Conservation (phyloP, 495 filamentous ascomycete species). For the Talaromyces borbonicus region DNA sequence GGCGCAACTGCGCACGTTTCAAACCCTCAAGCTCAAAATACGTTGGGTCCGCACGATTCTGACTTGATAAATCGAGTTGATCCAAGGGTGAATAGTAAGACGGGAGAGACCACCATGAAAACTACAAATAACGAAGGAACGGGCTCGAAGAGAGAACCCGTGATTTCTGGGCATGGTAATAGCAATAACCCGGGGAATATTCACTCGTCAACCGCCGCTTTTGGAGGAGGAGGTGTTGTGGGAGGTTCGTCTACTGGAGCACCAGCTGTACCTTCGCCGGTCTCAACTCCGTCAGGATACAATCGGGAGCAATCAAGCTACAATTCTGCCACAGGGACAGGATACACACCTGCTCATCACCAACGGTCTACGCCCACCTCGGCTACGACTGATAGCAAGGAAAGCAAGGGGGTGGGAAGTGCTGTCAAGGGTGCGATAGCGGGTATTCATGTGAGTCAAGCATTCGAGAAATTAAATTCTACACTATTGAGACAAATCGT, state of each 20-base stretch:
- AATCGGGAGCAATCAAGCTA: conserved; percentile 14
- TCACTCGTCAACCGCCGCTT: background rate
- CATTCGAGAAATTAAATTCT: too few species aligned
- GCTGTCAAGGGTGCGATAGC: conserved; percentile 19
- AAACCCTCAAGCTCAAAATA: conserved; percentile 13
- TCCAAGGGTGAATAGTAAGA: conserved; percentile 21
- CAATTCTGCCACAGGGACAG: conserved; percentile 22
- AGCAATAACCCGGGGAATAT: background rate
- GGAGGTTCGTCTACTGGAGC: conserved; percentile 24
- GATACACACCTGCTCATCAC: conserved; percentile 10
- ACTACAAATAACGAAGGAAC: background rate
- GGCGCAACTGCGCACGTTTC: conserved; percentile 16
- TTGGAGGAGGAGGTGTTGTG: conserved; percentile 4
- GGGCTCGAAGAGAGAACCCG: background rate
- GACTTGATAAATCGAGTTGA: conserved; percentile 47
- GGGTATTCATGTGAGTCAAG: conserved; percentile 32
- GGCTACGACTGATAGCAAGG: background rate
- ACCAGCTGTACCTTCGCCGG: conserved; percentile 14
- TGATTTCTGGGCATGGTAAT: background rate
- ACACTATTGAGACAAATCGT: too few species aligned
- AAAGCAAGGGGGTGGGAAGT: conserved; percentile 9
- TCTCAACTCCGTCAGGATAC: conserved; percentile 5
- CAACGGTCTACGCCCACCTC: background rate
- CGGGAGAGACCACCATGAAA: conserved; percentile 8
- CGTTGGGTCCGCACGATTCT: conserved; percentile 33